Evolutionary conservation across 169 alveolate genomes (phyloP).

Genomic region (Plasmodium malariae): DNA sequence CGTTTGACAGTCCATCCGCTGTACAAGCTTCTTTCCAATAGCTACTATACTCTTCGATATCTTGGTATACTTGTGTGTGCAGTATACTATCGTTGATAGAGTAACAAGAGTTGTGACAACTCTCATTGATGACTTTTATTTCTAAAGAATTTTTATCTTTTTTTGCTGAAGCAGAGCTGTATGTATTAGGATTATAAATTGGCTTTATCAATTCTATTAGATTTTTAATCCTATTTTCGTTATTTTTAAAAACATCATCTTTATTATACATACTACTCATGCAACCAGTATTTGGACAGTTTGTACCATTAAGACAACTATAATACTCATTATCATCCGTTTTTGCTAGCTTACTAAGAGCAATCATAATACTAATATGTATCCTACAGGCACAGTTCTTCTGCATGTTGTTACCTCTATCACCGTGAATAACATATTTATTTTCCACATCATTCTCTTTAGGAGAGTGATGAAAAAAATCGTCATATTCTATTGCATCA

Average conservation of each 20-base stretch:
- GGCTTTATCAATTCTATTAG: constrained; percentile 29
- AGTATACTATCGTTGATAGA: constrained; percentile 26
- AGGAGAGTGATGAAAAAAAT: constrained; percentile 31
- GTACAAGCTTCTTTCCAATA: not conserved
- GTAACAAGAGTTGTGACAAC: constrained; percentile 14
- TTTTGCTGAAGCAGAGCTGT: not conserved
- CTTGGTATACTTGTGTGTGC: not conserved
- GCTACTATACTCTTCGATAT: not conserved
- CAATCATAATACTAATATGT: constrained; percentile 73
- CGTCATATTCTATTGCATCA: constrained; percentile 72
- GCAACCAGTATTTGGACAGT: too few relatives aligned
- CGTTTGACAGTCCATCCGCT: too few relatives aligned
- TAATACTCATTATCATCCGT: not conserved
- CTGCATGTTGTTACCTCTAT: constrained; percentile 28
- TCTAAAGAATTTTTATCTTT: not conserved
- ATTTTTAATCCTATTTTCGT: constrained; percentile 60
- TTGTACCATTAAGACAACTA: too few relatives aligned
- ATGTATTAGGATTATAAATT: constrained; percentile 36
- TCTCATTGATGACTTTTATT: constrained; percentile 16
- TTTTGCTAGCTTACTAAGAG: constrained; percentile 19
- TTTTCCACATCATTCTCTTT: constrained; percentile 9
- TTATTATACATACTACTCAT: not conserved
- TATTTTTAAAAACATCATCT: constrained; percentile 39
- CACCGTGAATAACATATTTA: constrained; percentile 13
- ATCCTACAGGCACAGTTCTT: constrained; percentile 44